Evolutionary conservation across 2,329 filamentous ascomycete genomes (phyloP).

Genomic region (Escovopsis sp.): DNA sequence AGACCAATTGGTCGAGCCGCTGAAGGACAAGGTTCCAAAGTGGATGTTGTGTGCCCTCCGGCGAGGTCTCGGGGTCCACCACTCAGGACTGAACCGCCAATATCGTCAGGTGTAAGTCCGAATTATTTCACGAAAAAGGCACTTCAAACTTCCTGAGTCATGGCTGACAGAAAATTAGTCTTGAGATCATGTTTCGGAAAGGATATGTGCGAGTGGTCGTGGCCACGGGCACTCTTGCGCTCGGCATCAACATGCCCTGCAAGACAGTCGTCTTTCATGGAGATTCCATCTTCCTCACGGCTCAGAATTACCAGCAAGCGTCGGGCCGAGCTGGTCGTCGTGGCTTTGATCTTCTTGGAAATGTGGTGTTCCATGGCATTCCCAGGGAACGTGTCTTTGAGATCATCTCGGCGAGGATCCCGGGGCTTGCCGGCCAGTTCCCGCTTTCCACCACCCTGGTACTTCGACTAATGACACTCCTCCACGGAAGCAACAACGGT

Average conservation of each 20-base stretch:
- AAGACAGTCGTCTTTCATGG: constrained; percentile 66
- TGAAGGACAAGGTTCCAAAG: constrained; percentile 29
- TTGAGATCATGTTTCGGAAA: constrained; percentile 60
- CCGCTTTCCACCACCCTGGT: constrained; percentile 61
- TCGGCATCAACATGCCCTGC: constrained; percentile 75
- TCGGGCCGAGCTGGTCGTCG: constrained; percentile 65
- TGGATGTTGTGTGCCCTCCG: constrained; percentile 44
- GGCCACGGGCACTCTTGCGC: constrained; percentile 58
- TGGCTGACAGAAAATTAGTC: constrained; percentile 12
- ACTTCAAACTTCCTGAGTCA: too few species aligned
- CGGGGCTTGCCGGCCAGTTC: constrained; percentile 63
- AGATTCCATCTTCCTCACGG: constrained; percentile 57
- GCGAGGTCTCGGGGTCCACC: constrained; percentile 61
- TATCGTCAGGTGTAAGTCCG: constrained; percentile 53
- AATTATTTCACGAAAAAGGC: too few species aligned
- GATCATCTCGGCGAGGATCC: constrained; percentile 57
- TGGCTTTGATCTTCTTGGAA: constrained; percentile 67
- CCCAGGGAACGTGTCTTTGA: constrained; percentile 44
- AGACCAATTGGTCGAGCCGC: constrained; percentile 32
- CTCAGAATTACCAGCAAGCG: constrained; percentile 62
- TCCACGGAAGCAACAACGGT: constrained; percentile 49
- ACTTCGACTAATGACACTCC: constrained; percentile 49
- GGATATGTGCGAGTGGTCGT: constrained; percentile 57
- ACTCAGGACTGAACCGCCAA: constrained; percentile 63
- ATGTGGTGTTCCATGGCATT: constrained; percentile 63